Percentiles rank a stretch among this genome's conserved stretches.
Conservation (phyloP, 225 moss, liverwort and hornwort species). For the Rhytidiadelphus loreus region DNA sequence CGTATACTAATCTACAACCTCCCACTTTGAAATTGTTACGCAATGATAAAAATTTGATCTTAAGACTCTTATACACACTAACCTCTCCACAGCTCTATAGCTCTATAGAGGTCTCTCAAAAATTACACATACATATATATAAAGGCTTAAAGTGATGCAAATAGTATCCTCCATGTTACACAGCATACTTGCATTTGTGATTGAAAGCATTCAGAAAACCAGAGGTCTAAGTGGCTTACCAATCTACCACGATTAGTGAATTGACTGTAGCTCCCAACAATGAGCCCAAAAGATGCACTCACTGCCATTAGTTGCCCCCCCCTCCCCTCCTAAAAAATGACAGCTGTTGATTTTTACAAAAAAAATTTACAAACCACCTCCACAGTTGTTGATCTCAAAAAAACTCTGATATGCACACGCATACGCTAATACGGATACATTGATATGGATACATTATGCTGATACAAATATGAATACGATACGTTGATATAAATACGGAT, state of each 20-base stretch:
- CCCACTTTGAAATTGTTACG: not conserved
- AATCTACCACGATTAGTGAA: conserved; percentile 72
- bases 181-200: not conserved
- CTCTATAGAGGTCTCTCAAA: not conserved
- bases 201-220: not conserved
- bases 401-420: too few relatives aligned
- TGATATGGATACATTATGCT: too few relatives aligned
- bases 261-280: conserved; percentile 81
- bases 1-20: not conserved
- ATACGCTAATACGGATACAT: too few relatives aligned
- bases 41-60: not conserved
- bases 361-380: too few relatives aligned
- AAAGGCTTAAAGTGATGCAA: not conserved
- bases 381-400: too few relatives aligned
- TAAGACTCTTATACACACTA: not conserved
- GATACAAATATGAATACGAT: too few relatives aligned
- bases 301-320: too few relatives aligned
- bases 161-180: too few relatives aligned
- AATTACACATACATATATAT: not conserved
- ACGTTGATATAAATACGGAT: too few relatives aligned
- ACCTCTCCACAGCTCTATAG: not conserved
- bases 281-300: too few relatives aligned
- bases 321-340: too few relatives aligned
- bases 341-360: too few relatives aligned
- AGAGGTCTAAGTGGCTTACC: conserved; percentile 7